phyloP scores from a whole-genome alignment of 352 stramenopile species.

The Achlya hypogyna region DNA sequence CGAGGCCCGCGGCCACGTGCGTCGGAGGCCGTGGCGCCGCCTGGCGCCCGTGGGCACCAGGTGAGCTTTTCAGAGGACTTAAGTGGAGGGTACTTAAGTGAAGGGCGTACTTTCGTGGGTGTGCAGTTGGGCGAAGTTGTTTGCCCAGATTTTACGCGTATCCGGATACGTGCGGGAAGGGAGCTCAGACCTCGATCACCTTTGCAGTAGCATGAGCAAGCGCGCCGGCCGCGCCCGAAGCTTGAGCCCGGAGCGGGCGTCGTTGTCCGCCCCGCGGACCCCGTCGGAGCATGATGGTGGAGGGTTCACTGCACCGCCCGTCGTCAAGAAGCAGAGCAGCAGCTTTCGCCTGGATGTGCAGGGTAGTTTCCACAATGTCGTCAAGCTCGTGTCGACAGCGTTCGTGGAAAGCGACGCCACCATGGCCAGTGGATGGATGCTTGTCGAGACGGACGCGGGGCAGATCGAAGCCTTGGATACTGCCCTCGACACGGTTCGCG shows the following conservation, averaged over 20 bases:
- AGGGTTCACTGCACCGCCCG: neutral
- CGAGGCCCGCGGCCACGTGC: too few relatives aligned
- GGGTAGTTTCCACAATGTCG: constrained; percentile 16
- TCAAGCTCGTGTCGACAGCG: constrained; percentile 17
- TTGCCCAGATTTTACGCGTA: neutral
- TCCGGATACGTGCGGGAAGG: constrained; percentile 2
- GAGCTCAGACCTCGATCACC: neutral
- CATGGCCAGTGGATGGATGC: constrained; percentile 39
- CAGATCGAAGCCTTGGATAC: constrained; percentile 57
- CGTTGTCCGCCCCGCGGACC: neutral
- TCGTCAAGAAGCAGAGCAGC: neutral
- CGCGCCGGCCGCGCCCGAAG: neutral
- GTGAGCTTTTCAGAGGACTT: too few relatives aligned
- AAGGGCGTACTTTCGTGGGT: neutral
- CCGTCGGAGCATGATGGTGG: neutral
- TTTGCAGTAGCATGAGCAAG: constrained; percentile 8
- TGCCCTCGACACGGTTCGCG: constrained; percentile 46
- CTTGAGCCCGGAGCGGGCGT: neutral
- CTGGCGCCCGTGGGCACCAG: neutral
- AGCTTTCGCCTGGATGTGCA: constrained; percentile 17
- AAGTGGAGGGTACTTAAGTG: neutral
- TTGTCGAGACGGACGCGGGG: constrained; percentile 72
- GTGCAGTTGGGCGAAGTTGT: neutral
- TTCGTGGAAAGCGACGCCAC: constrained; percentile 8
- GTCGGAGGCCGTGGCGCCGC: neutral